Base-by-base conservation (phyloP, 768 basidiomycete genomes). In the Lentinula guzmanii region DNA sequence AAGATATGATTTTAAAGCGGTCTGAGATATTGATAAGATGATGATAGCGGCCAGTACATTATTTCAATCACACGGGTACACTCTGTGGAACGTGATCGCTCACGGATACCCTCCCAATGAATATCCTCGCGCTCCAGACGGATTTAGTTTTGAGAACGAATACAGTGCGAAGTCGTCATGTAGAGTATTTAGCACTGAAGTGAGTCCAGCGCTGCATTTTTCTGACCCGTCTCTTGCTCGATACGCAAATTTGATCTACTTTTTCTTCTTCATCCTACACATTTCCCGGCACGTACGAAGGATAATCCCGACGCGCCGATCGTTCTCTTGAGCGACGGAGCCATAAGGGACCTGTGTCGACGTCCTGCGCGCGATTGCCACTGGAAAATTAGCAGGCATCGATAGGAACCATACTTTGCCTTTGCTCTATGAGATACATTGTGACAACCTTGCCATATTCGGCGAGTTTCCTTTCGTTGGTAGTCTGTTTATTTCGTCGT, bases 91-190 rank as follows among this genome's bases (percentile, higher is more conserved):
- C 3, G 37, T 37, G 24, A 24, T 24, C 24, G 33, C 34, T n/a
- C 2, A 16, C 7, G 11, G 33, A 31, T 33, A 33, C 6, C 70
- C 69, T 68, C 62, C 43, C 3, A 37, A 34, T 35, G 35, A 48
- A 7, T 2, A 11, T 5, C 58, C 58, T 18, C 43, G 46, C n/a
- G 37, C 58, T 51, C 58, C 58, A n/a, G 58, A 60, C 51, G 58
- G 48, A 24, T 60, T 60, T 28, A 48, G 58, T 15, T 48, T 24
- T 28, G 24, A 51, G n/a, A 48, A 60, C 35, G 58, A 43, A 41
- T 39, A 39, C 28, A 42, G 21, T n/a, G 43, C 35, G 9, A 24
- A 39, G 21, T 0, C 5, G 3, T 6, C 24, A 13, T 35, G 24
- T 24, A 16, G 1, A 2, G 28, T 28, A 2, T 48, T 18, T 15